Conservation (phyloP, 2,329 filamentous ascomycete genomes). For the Colletotrichum scovillei region DNA sequence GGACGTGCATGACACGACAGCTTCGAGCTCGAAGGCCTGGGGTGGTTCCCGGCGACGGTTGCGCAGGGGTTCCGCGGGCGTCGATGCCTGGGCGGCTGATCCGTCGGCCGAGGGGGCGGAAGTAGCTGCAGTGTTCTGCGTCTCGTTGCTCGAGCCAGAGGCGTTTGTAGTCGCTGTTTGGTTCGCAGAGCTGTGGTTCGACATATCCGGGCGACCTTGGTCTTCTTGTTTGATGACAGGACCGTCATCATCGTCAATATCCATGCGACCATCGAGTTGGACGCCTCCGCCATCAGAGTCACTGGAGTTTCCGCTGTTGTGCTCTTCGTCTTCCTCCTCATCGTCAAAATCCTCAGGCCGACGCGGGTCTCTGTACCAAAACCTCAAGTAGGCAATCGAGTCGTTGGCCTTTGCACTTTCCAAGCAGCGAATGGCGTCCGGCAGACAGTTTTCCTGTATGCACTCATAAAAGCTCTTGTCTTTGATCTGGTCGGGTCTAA, state of each 20-base stretch:
- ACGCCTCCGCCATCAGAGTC: slow-evolving; percentile 60
- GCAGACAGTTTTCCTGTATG: slow-evolving; percentile 81
- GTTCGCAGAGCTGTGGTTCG: slow-evolving; percentile 36
- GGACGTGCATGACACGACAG: slow-evolving; percentile 91
- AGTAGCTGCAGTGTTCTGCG: slow-evolving; percentile 20
- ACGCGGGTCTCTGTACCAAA: slow-evolving; percentile 83
- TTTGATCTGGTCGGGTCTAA: slow-evolving; percentile 75
- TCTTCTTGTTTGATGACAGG: slow-evolving; percentile 51
- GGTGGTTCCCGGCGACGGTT: slow-evolving; percentile 43
- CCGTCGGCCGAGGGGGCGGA: slow-evolving; percentile 19
- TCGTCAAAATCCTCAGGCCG: slow-evolving; percentile 61
- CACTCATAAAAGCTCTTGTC: slow-evolving; percentile 89
- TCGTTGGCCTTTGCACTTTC: slow-evolving; percentile 91
- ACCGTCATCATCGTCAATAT: slow-evolving; percentile 48
- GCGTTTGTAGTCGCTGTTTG: slow-evolving; percentile 30
- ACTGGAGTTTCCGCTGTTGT: slow-evolving; percentile 46
- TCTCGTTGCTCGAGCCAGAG: slow-evolving; percentile 23
- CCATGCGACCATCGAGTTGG: slow-evolving; percentile 55
- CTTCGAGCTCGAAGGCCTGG: slow-evolving; percentile 78
- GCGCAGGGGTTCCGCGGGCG: slow-evolving; percentile 36
- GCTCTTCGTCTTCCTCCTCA: slow-evolving; percentile 55
- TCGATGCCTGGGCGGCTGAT: not conserved
- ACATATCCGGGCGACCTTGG: slow-evolving; percentile 10
- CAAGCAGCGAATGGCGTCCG: slow-evolving; percentile 80
- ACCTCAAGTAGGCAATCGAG: slow-evolving; percentile 89